Evolutionary conservation across 495 filamentous ascomycete genomes (phyloP).

Genomic region (Neurospora tetrasperma): DNA sequence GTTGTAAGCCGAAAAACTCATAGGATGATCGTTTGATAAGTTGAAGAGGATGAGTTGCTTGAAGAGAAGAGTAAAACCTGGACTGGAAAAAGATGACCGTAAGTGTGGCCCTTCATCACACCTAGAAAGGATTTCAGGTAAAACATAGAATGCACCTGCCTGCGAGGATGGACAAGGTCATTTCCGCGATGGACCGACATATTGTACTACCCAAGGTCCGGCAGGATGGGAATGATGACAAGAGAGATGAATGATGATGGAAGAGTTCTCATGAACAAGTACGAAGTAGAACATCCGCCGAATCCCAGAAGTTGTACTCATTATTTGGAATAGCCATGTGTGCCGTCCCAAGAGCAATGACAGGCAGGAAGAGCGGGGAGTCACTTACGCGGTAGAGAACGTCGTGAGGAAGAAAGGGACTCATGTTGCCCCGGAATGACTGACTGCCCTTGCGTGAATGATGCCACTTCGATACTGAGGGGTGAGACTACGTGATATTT

Average conservation of each 20-base stretch:
- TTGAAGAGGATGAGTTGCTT: not conserved
- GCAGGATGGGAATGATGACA: not conserved
- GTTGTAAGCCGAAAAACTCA: not conserved
- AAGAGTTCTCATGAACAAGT: not conserved
- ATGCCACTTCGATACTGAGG: not conserved
- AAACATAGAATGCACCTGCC: not conserved
- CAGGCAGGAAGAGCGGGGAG: not conserved
- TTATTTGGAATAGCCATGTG: not conserved
- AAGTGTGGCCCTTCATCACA: too few species aligned
- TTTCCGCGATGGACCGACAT: not conserved
- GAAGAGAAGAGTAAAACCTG: constrained; percentile 17
- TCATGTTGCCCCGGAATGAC: not conserved
- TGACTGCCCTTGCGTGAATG: not conserved
- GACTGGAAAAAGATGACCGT: not conserved
- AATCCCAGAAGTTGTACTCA: not conserved
- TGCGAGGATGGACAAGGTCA: constrained; percentile 7
- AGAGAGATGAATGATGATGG: not conserved
- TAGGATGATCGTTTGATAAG: not conserved
- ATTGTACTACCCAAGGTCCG: not conserved
- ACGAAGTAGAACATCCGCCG: not conserved
- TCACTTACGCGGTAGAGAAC: not conserved
- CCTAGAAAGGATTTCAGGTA: not conserved
- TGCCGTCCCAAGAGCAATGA: not conserved
- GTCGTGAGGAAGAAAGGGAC: not conserved
- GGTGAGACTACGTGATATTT: too few species aligned